phyloP scores from a whole-genome alignment of 305 asterid genomes.

The Coffea humblotiana region DNA sequence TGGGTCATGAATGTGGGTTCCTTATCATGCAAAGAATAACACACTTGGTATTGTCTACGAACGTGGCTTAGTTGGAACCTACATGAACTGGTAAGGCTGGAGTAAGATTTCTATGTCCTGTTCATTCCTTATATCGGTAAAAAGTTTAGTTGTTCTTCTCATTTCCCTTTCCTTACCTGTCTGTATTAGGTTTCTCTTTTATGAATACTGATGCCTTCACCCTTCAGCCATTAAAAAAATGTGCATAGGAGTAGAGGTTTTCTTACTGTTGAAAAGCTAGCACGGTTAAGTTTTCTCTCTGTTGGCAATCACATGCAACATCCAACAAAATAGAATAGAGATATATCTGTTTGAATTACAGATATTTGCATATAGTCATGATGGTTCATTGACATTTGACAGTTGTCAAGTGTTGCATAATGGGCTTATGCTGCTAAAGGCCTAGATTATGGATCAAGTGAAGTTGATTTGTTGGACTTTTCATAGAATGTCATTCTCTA shows the following conservation, averaged over 20 bases:
- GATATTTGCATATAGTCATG: not conserved
- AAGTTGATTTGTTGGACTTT: not conserved
- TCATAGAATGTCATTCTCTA: not conserved
- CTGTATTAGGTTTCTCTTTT: not conserved
- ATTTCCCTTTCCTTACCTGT: not conserved
- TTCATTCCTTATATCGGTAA: not conserved
- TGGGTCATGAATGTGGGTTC: constrained; percentile 80
- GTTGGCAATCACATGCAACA: not conserved
- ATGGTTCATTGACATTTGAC: not conserved
- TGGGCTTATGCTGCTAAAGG: not conserved
- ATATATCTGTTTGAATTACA: too few relatives aligned
- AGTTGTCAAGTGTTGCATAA: not conserved
- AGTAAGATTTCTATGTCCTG: not conserved
- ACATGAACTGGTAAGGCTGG: constrained; percentile 54
- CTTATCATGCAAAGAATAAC: constrained; percentile 53
- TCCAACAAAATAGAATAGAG: too few relatives aligned
- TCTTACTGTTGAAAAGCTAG: not conserved
- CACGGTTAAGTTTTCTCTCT: too few relatives aligned
- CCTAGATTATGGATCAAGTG: not conserved
- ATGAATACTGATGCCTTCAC: not conserved
- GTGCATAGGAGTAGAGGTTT: not conserved
- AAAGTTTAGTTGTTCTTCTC: not conserved
- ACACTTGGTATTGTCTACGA: constrained; percentile 73
- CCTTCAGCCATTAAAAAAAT: not conserved
- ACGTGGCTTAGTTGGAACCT: constrained; percentile 75